Evolutionary conservation across 106 monocot species (phyloP).

Genomic region (Posidonia australis): DNA sequence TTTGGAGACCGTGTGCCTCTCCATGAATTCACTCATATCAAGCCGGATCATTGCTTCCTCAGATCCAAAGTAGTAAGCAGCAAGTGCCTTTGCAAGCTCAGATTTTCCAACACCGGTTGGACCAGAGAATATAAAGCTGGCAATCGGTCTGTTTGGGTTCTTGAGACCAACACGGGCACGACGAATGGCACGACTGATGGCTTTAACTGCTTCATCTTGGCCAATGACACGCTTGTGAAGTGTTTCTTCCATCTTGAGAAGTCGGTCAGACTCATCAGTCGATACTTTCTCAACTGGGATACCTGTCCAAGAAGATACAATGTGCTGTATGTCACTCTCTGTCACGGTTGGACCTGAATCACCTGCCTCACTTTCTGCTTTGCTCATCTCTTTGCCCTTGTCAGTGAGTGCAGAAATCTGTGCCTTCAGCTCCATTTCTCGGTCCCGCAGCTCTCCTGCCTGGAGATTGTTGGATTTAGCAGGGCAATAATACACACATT

Average conservation of each 20-base stretch:
- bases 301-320: slow-evolving; percentile 25
- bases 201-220: slow-evolving; percentile 27
- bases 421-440: slow-evolving; percentile 25
- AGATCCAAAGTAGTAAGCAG: slow-evolving; percentile 22
- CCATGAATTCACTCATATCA: slow-evolving; percentile 32
- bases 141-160: slow-evolving; percentile 25
- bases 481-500: too few species aligned
- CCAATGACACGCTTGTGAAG: slow-evolving; percentile 21
- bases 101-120: slow-evolving; percentile 25
- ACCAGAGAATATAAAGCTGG: slow-evolving; percentile 26
- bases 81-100: slow-evolving; percentile 18
- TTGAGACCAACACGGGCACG: slow-evolving; percentile 27
- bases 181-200: slow-evolving; percentile 25
- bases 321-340: slow-evolving; percentile 25
- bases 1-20: slow-evolving; percentile 25
- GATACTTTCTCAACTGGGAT: slow-evolving; percentile 27
- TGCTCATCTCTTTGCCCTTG: slow-evolving; percentile 20
- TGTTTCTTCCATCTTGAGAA: slow-evolving; percentile 24
- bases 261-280: slow-evolving; percentile 24
- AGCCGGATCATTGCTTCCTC: slow-evolving; percentile 28
- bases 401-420: slow-evolving; percentile 21
- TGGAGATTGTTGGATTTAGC: slow-evolving; percentile 1
- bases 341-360: slow-evolving; percentile 18
- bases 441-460: slow-evolving; percentile 27
- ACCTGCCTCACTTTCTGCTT: slow-evolving; percentile 22